A percentile compares a stretch with the other conserved stretches of the same genome.
Conservation (phyloP, 2,329 filamentous ascomycete species). For the Allantophomopsis cytisporea region DNA sequence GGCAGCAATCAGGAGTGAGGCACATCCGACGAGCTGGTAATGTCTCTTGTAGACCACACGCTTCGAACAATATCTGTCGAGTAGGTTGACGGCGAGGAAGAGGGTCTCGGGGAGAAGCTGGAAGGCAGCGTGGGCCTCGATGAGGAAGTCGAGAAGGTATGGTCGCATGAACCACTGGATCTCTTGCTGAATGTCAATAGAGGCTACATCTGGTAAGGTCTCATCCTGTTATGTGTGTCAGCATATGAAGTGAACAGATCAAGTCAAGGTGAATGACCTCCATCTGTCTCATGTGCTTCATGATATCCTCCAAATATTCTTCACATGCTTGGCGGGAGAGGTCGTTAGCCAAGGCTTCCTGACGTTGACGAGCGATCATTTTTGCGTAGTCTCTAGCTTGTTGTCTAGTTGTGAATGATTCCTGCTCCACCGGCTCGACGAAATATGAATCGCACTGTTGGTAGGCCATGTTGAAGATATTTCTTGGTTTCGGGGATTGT, state of each 20-base stretch:
- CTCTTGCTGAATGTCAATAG: constrained; percentile 97
- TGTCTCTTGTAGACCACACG: constrained; percentile 98
- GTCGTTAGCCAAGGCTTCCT: constrained; percentile 80
- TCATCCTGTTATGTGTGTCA: constrained; percentile 41
- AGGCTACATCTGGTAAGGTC: constrained; percentile 88
- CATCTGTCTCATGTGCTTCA: constrained; percentile 92
- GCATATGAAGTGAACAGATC: constrained; percentile 6
- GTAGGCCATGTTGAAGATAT: constrained; percentile 15
- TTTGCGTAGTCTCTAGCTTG: constrained; percentile 59
- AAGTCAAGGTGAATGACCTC: constrained; percentile 37
- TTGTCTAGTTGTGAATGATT: constrained; percentile 11
- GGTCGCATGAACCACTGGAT: constrained; percentile 99
- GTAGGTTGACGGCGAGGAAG: constrained; percentile 89
- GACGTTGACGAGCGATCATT: constrained; percentile 66
- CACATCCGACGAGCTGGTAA: constrained; percentile 95
- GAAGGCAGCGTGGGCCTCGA: constrained; percentile 94
- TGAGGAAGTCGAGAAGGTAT: constrained; percentile 93
- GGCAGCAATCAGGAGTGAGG: constrained; percentile 86
- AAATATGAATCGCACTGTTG: constrained; percentile 50
- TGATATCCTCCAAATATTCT: constrained; percentile 64
- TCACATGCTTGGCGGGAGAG: constrained; percentile 74
- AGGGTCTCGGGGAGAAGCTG: constrained; percentile 87
- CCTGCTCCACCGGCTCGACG: constrained; percentile 43
- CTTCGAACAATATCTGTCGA: constrained; percentile 96
- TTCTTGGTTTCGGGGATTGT: constrained; percentile 1